phyloP scores from a whole-genome alignment of 2,329 filamentous ascomycete species.

The Lasiodiplodia citricola region DNA sequence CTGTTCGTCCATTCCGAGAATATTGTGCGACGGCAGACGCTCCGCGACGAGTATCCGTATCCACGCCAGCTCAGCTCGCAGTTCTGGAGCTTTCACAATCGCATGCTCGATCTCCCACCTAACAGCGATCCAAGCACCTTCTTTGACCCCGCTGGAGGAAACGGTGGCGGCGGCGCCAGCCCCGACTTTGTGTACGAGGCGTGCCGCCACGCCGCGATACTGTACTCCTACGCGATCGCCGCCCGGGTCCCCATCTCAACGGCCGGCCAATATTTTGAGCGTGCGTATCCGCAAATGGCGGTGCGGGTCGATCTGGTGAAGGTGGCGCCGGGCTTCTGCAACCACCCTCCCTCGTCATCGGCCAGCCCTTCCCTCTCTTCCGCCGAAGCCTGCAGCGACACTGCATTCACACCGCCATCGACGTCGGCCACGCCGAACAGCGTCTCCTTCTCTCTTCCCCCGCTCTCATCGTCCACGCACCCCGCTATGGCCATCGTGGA shows the following conservation, averaged over 20 bases:
- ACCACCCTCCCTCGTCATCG: background rate
- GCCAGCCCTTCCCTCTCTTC: background rate
- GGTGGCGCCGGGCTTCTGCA: background rate
- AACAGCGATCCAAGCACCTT: constrained; percentile 4
- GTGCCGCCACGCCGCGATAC: constrained; percentile 22
- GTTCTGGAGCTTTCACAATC: constrained; percentile 17
- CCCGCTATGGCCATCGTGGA: constrained; percentile 23
- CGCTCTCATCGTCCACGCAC: background rate
- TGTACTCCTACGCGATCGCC: constrained; percentile 24
- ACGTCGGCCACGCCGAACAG: background rate
- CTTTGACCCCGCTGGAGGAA: background rate
- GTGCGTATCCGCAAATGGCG: constrained; percentile 7
- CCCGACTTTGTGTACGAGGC: constrained; percentile 23
- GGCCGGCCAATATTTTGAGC: constrained; percentile 22
- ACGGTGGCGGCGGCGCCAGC: background rate
- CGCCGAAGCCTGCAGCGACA: background rate
- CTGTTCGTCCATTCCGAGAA: constrained; percentile 16
- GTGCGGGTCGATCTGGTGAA: background rate
- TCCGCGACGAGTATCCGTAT: constrained; percentile 4
- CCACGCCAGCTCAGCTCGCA: constrained; percentile 5
- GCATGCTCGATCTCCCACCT: constrained; percentile 13
- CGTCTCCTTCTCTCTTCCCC: background rate
- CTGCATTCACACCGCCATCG: background rate
- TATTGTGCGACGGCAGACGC: background rate
- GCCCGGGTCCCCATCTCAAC: constrained; percentile 24